Evolutionary conservation across 257 asterid species (phyloP).

Genomic region (Striga asiatica): DNA sequence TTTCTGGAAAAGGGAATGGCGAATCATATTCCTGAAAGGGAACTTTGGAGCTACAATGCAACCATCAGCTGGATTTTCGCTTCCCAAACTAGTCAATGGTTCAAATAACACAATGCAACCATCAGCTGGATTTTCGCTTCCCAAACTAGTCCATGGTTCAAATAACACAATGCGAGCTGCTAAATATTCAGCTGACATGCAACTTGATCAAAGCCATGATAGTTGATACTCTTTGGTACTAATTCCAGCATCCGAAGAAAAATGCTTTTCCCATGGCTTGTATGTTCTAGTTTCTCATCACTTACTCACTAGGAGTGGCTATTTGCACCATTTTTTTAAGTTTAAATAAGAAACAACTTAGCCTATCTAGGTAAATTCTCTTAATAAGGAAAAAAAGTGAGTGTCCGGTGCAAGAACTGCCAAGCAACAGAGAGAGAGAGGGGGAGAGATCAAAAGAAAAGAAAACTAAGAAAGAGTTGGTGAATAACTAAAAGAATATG

Average conservation of each 20-base stretch:
- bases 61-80: too few species aligned
- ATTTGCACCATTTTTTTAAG: background rate
- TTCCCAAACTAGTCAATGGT: too few species aligned
- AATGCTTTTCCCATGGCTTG: background rate
- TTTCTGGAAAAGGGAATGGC: too few species aligned
- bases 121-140: too few species aligned
- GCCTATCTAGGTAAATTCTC: background rate
- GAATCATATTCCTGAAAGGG: too few species aligned
- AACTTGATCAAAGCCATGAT: too few species aligned
- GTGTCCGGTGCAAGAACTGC: background rate
- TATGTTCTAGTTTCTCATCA: background rate
- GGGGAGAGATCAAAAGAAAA: background rate
- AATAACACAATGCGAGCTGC: too few species aligned
- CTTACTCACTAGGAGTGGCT: background rate
- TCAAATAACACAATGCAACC: too few species aligned
- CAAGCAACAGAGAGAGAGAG: background rate
- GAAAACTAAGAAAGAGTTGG: background rate
- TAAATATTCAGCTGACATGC: too few species aligned
- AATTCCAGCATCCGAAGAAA: background rate
- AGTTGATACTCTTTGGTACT: background rate
- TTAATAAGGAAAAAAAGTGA: background rate
- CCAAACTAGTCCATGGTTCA: too few species aligned
- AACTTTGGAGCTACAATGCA: too few species aligned
- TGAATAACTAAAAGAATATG: background rate
- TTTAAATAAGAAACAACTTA: background rate